A percentile compares a stretch with the other conserved stretches of the same genome.
These are phyloP conservation scores for Exophiala xenobiotica DNA, from an alignment of 2,329 filamentous ascomycete species.

Conservation along the genomic window DNA sequence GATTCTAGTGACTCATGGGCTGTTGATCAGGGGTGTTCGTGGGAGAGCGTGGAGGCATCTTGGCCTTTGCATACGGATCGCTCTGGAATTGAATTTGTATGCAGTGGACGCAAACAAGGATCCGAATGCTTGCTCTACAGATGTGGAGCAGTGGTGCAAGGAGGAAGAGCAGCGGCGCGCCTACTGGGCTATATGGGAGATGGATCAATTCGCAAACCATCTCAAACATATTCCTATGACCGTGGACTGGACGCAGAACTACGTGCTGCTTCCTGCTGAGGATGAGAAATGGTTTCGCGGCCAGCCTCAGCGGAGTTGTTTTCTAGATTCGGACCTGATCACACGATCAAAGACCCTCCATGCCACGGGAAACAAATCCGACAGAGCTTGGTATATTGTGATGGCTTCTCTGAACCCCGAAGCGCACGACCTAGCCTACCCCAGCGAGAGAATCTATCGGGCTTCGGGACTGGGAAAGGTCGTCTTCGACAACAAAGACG, in stretches of 20 bases:
- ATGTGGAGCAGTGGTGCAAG: conserved; percentile 30
- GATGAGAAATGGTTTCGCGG: conserved; percentile 38
- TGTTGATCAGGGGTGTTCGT: conserved; percentile 38
- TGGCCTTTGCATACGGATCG: conserved; percentile 33
- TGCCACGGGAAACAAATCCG: conserved; percentile 35
- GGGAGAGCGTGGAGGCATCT: conserved; percentile 39
- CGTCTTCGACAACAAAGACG: not conserved
- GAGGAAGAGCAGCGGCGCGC: conserved; percentile 40
- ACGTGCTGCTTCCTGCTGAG: conserved; percentile 38
- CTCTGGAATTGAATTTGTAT: conserved; percentile 38
- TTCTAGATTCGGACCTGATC: conserved; percentile 35
- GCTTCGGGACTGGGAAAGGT: conserved; percentile 10
- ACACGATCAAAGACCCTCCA: conserved; percentile 37
- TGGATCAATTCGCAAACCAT: conserved; percentile 43
- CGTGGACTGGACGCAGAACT: conserved; percentile 37
- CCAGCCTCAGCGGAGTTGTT: conserved; percentile 30
- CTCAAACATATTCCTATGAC: conserved; percentile 39
- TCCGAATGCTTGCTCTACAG: not conserved
- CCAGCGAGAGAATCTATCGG: conserved; percentile 13
- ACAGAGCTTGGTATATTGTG: conserved; percentile 42
- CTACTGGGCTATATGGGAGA: conserved; percentile 47
- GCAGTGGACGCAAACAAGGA: conserved; percentile 22
- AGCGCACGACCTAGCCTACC: conserved; percentile 36
- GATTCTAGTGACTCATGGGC: conserved; percentile 37
- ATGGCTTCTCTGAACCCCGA: conserved; percentile 41